Evolutionary conservation across 306 rosid species (phyloP).

Genomic region (Vigna mungo): DNA sequence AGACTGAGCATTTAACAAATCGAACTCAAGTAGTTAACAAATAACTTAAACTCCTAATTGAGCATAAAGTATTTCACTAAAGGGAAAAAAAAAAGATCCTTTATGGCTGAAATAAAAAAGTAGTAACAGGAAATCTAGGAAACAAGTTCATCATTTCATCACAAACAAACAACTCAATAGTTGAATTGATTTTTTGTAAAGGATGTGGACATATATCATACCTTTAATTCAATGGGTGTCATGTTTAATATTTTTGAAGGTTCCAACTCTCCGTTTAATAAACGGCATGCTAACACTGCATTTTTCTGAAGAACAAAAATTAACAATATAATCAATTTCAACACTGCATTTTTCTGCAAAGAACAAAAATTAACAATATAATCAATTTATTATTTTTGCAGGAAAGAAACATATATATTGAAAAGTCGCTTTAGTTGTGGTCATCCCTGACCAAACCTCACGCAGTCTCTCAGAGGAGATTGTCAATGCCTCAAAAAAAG

Average conservation of each 20-base stretch:
- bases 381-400: constrained; percentile 16
- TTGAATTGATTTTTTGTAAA: neutral
- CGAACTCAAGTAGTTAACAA: no score
- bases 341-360: constrained; percentile 64
- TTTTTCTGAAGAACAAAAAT: constrained; percentile 58
- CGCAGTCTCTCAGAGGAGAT: neutral
- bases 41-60: neutral
- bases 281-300: constrained; percentile 67
- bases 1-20: neutral
- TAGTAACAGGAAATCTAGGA: constrained; percentile 21
- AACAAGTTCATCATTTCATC: constrained; percentile 33
- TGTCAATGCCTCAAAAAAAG: neutral
- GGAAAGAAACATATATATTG: constrained; percentile 20
- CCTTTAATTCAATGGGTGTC: constrained; percentile 96
- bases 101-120: constrained; percentile 16
- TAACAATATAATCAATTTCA: constrained; percentile 35
- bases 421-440: neutral
- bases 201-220: constrained; percentile 39
- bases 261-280: constrained; percentile 84
- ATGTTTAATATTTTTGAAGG: constrained; percentile 80
- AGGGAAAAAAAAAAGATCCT: neutral
- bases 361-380: constrained; percentile 15
- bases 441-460: neutral
- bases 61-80: neutral
- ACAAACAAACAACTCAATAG: constrained; percentile 8